Base-by-base conservation (phyloP, 2,329 filamentous ascomycete genomes). In the Monilinia fructicola region DNA sequence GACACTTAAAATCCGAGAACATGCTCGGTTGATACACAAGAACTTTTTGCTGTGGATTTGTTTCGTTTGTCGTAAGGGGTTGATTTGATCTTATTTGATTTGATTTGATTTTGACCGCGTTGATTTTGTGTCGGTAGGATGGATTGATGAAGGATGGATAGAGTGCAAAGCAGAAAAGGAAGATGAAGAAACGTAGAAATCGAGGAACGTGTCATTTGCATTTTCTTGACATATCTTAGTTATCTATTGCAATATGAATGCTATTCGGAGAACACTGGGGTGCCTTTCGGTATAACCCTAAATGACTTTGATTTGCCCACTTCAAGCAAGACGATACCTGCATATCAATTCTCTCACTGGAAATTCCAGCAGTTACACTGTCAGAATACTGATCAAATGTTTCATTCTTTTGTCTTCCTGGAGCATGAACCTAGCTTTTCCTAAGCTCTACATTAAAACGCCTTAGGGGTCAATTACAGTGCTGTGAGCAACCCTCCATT, bases 371-470 rank as follows among this genome's bases (percentile, higher is more conserved):
- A n/a, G 14, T 28, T 48, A 42, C 38, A 42, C 61, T 31, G 42
- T 14, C 56, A 42, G 16, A 16, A 54, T 28, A 42, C 35, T 44
- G 60, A 63, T 53, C 46, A 54, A 53, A 54, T 35, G 42, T 42
- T 42, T 54, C 60, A 42, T 54, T 63, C 48, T 54, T 53, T 53
- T 54, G 52, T 63, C 60, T 55, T 54, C 60, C 48, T 54, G 35
- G 52, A 63, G 46, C 60, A 63, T 38, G 59, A 63, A 62, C 65
- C 63, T 54, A 67, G 72, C 72, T 74, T 74, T 75, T 74, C 67
- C 70, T 63, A 73, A 75, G 73, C 72, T 74, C 72, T 75, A 72
- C 38, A 70, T 69, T 60, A 60, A 66, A 76, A 75, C 74, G 74
- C 74, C 74, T 53, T 70, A 65, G 69, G 69, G 70, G 18, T 67